phyloP scores from a whole-genome alignment of 768 basidiomycete species.

The Termitomyces sp. region DNA sequence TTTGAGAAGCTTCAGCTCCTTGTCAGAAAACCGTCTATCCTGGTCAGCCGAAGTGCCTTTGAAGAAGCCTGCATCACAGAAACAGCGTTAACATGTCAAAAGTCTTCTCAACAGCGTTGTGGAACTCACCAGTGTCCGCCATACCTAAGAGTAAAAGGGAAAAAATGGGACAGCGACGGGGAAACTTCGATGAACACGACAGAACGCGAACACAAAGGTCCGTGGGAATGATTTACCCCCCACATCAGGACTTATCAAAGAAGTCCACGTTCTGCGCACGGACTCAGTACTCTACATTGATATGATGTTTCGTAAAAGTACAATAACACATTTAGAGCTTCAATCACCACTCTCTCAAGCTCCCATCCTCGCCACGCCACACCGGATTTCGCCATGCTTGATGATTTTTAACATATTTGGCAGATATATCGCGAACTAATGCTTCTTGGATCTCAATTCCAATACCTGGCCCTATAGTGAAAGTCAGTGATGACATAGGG shows the following conservation, averaged over 20 bases:
- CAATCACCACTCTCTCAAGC: constrained; percentile 46
- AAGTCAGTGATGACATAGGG: neutral
- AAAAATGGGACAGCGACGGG: neutral
- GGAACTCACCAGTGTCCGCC: constrained; percentile 57
- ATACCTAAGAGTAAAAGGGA: constrained; percentile 21
- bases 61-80: constrained; percentile 61
- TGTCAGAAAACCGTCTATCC: constrained; percentile 91
- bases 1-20: constrained; percentile 86
- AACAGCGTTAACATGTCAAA: constrained; percentile 18
- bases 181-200: neutral
- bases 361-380: constrained; percentile 51
- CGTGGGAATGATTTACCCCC: constrained; percentile 13
- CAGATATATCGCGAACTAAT: constrained; percentile 35
- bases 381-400: constrained; percentile 49
- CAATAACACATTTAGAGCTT: neutral
- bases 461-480: constrained; percentile 42
- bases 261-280: neutral
- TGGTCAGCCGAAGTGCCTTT: constrained; percentile 89
- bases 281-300: neutral
- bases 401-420: constrained; percentile 27
- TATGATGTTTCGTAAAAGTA: neutral
- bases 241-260: neutral
- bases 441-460: constrained; percentile 59
- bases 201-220: constrained; percentile 1
- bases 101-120: constrained; percentile 36